A percentile compares a stretch with the other conserved stretches of the same genome.
These are phyloP conservation scores for Pseudopyricularia javanii DNA, from an alignment of 2,329 filamentous ascomycete genomes.

Conservation along the genomic window DNA sequence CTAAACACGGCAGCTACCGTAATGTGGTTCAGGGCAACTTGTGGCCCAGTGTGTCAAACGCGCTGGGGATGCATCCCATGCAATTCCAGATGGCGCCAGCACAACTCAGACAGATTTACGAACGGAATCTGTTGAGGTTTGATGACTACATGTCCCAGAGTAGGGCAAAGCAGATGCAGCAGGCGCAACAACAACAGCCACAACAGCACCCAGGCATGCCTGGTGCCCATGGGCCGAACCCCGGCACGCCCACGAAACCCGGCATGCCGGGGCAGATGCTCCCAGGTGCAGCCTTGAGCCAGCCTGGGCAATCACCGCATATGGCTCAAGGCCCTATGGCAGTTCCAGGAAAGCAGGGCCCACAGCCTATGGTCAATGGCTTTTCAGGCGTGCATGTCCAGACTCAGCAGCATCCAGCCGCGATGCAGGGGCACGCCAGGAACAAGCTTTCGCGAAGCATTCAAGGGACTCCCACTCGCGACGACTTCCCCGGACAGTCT, in stretches of 20 bases:
- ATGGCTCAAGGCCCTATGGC: conserved; percentile 26
- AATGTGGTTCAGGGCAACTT: conserved; percentile 55
- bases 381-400: conserved; percentile 31
- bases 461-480: conserved; percentile 27
- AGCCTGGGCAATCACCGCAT: conserved; percentile 20
- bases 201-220: conserved; percentile 24
- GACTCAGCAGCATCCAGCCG: conserved; percentile 29
- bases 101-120: conserved; percentile 63
- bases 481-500: conserved; percentile 30
- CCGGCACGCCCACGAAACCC: conserved; percentile 30
- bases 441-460: conserved; percentile 40
- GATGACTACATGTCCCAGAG: conserved; percentile 56
- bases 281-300: conserved; percentile 23
- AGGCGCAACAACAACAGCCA: conserved; percentile 26
- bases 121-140: conserved; percentile 63
- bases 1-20: conserved; percentile 67
- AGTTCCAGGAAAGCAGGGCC: conserved; percentile 33
- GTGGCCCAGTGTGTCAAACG: conserved; percentile 63
- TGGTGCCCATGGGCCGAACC: conserved; percentile 12
- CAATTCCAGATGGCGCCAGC: conserved; percentile 55
- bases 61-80: conserved; percentile 46
- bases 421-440: conserved; percentile 29
- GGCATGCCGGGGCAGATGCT: conserved; percentile 25
- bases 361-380: conserved; percentile 34
- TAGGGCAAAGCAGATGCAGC: conserved; percentile 38